Base-by-base conservation (phyloP, 2,329 filamentous ascomycete genomes). In the Helotiales sp. region DNA sequence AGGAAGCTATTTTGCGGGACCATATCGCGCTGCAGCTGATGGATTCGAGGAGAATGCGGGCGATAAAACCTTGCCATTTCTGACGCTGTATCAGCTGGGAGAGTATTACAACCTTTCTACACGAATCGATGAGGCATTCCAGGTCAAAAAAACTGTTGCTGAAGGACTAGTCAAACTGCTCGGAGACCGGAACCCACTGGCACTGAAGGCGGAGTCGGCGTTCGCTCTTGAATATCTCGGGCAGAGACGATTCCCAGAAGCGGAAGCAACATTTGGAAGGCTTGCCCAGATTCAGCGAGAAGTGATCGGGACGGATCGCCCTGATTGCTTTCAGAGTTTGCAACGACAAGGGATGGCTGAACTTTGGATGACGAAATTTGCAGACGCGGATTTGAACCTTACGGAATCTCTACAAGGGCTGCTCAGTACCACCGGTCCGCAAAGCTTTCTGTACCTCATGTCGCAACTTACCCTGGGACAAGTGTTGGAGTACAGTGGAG, bases 251-350 rank as follows among this genome's bases (percentile, higher is more conserved):
- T 50, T 50, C 6, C 47, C 22, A 13, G 47, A 50, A 28, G 47
- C 47, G 13, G 47, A 50, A 50, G 20, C 22, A 50, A 50, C 47
- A 3, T 50, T 50, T 28, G 22, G 7, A 50, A 13, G 47, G 15
- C 47, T 50, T 15, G 47, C 47, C 47, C 47, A 50, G 22, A 50
- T 50, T 50, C 47, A 50, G 17, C 47, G 47, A 24, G 47, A 50
- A 24, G 47, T 50, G 22, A 50, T 50, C 28, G 47, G 47, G 6
- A 17, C 10, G 8, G 22, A 50, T 22, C 24, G 47, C 47, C 47
- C 47, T 10, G 47, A 50, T 50, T 50, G 47, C 20, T 50, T 28
- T 28, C 47, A 50, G 47, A 50, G 47, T 26, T 50, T 50, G 24
- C 47, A 50, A 24, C 47, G 47, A 50, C 47, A 50, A 50, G 47